Conservation (phyloP, 129 eudicot species). For the Escallonia rubra region DNA sequence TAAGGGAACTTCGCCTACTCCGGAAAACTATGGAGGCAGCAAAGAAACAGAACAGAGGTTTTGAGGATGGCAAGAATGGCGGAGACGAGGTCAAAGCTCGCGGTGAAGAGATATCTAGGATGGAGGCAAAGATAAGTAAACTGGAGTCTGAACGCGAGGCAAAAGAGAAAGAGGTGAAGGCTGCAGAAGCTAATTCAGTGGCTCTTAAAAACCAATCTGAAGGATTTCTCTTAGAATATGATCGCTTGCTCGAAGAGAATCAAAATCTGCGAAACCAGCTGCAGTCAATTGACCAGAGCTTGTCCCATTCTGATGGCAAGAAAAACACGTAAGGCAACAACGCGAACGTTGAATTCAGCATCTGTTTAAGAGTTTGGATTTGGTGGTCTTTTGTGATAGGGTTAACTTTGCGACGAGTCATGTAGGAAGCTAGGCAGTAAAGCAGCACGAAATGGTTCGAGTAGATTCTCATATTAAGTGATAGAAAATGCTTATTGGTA, state of each 20-base stretch:
- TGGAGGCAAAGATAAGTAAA: constrained; percentile 35
- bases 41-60: constrained; percentile 56
- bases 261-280: constrained; percentile 51
- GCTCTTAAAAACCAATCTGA: constrained; percentile 70
- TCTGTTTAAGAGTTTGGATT: not conserved
- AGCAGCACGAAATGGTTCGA: not conserved
- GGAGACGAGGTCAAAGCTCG: constrained; percentile 46
- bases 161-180: constrained; percentile 53
- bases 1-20: constrained; percentile 55
- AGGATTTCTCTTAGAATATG: constrained; percentile 57
- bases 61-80: constrained; percentile 52
- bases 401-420: not conserved
- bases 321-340: constrained; percentile 40
- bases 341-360: not conserved
- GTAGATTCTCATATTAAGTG: not conserved
- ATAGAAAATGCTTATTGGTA: not conserved
- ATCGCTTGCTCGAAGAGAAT: constrained; percentile 53
- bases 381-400: not conserved
- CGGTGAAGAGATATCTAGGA: constrained; percentile 36
- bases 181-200: constrained; percentile 52
- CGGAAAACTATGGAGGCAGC: constrained; percentile 57
- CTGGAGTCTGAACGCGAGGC: constrained; percentile 44
- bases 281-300: constrained; percentile 25
- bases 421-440: too few species aligned
- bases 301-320: constrained; percentile 52